Evolutionary conservation across 2,329 filamentous ascomycete genomes (phyloP).

Genomic region (Eutypa lata): DNA sequence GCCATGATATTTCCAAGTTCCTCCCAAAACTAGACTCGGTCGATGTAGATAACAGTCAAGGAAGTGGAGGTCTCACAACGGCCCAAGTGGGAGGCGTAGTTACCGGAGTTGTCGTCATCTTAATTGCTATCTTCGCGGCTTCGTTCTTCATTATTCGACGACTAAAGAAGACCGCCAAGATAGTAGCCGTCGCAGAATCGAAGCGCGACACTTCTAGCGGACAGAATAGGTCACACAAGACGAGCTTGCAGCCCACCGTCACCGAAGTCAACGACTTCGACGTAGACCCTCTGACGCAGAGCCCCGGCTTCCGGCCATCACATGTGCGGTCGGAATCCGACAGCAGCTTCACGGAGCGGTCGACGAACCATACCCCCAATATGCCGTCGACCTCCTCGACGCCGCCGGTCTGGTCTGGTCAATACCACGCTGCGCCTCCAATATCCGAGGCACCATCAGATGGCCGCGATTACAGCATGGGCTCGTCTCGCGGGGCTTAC

Average conservation of each 20-base stretch:
- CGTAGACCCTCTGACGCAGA: slow-evolving; percentile 37
- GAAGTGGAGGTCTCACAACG: slow-evolving; percentile 32
- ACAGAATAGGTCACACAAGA: slow-evolving; percentile 32
- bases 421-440: slow-evolving; percentile 12
- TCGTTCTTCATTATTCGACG: slow-evolving; percentile 49
- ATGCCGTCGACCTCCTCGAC: slow-evolving; percentile 17
- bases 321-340: slow-evolving; percentile 17
- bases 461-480: slow-evolving; percentile 25
- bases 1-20: slow-evolving; percentile 43
- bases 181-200: slow-evolving; percentile 32
- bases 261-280: slow-evolving; percentile 43
- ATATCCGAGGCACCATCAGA: slow-evolving; percentile 15
- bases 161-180: slow-evolving; percentile 43
- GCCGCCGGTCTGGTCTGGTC: slow-evolving; percentile 16
- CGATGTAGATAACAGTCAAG: slow-evolving; percentile 17
- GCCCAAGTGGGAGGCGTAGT: slow-evolving; percentile 52
- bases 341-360: slow-evolving; percentile 10
- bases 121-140: slow-evolving; percentile 44
- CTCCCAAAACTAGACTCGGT: slow-evolving; percentile 38
- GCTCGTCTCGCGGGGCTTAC: slow-evolving; percentile 24
- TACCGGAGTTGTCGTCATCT: slow-evolving; percentile 45
- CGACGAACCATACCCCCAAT: slow-evolving; percentile 17
- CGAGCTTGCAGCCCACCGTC: slow-evolving; percentile 36
- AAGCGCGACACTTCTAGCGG: slow-evolving; percentile 31
- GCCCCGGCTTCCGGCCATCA: slow-evolving; percentile 21